Conservation (phyloP, 2,329 filamentous ascomycete species). For the Grosmannia serpens region DNA sequence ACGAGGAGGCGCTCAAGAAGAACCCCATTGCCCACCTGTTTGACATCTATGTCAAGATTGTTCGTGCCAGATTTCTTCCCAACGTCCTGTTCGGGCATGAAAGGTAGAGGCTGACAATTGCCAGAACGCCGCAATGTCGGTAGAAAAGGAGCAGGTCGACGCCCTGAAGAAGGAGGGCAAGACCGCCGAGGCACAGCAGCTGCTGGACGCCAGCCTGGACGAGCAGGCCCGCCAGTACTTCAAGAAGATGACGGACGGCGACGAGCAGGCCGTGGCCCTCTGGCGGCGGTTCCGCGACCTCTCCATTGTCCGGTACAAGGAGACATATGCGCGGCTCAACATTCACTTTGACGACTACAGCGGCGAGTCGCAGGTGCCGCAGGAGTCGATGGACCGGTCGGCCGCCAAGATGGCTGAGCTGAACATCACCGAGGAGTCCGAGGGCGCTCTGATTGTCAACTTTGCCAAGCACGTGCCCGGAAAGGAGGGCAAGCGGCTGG, state of each 20-base stretch:
- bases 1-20: slow-evolving; percentile 55
- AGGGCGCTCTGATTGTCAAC: slow-evolving; percentile 63
- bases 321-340: slow-evolving; percentile 59
- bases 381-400: slow-evolving; percentile 53
- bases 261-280: slow-evolving; percentile 45
- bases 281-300: slow-evolving; percentile 58
- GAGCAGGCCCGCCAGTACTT: slow-evolving; percentile 66
- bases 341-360: slow-evolving; percentile 63
- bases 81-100: too few relatives aligned
- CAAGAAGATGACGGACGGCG: slow-evolving; percentile 59
- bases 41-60: slow-evolving; percentile 68
- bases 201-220: slow-evolving; percentile 49
- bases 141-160: slow-evolving; percentile 56
- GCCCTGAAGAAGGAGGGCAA: slow-evolving; percentile 41
- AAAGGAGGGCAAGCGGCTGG: slow-evolving; percentile 57
- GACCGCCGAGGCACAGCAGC: slow-evolving; percentile 37
- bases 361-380: slow-evolving; percentile 62
- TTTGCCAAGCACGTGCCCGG: slow-evolving; percentile 56
- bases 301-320: slow-evolving; percentile 54
- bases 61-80: background rate
- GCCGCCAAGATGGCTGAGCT: slow-evolving; percentile 52
- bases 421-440: slow-evolving; percentile 54
- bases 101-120: too few relatives aligned
- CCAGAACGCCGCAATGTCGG: slow-evolving; percentile 47
- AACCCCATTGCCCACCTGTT: slow-evolving; percentile 77